Conservation (phyloP, 257 asterid genomes). For the Solanum ossicruentum region DNA sequence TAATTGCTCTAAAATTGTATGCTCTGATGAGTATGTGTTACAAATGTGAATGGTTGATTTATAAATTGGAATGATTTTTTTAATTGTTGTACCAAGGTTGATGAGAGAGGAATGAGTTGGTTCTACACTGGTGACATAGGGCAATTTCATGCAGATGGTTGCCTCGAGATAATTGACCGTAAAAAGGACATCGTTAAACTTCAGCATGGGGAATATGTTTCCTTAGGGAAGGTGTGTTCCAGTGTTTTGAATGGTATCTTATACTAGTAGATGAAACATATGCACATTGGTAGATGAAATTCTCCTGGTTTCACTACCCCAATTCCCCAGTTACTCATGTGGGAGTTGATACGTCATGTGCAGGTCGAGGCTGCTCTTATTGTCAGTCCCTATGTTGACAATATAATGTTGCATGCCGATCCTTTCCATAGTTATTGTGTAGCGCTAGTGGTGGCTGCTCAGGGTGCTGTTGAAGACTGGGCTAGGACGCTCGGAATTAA, state of each 20-base stretch:
- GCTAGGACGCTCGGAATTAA: constrained; percentile 50
- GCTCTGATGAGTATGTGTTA: background rate
- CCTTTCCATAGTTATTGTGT: constrained; percentile 78
- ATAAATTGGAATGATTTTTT: background rate
- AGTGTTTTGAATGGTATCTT: background rate
- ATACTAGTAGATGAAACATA: background rate
- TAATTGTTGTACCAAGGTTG: constrained; percentile 35
- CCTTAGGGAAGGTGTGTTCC: constrained; percentile 71
- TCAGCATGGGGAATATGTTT: constrained; percentile 97
- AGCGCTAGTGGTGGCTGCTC: constrained; percentile 83
- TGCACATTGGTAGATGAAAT: background rate
- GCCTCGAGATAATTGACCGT: constrained; percentile 94
- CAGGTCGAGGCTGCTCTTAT: constrained; percentile 85
- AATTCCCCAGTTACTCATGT: background rate
- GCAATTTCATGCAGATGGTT: constrained; percentile 78
- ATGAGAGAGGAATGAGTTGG: constrained; percentile 84
- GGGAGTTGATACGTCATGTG: constrained; percentile 1
- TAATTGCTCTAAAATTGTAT: background rate
- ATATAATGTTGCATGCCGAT: constrained; percentile 84
- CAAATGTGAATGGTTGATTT: background rate
- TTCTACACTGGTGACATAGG: constrained; percentile 92
- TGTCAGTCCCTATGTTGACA: constrained; percentile 64
- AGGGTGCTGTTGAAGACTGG: constrained; percentile 66
- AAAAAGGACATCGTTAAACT: constrained; percentile 93
- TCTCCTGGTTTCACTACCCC: background rate